Percentiles rank a stretch among this genome's conserved stretches.
Evolutionary conservation across 352 stramenopile species (phyloP).

Genomic region (Phytophthora lateralis): DNA sequence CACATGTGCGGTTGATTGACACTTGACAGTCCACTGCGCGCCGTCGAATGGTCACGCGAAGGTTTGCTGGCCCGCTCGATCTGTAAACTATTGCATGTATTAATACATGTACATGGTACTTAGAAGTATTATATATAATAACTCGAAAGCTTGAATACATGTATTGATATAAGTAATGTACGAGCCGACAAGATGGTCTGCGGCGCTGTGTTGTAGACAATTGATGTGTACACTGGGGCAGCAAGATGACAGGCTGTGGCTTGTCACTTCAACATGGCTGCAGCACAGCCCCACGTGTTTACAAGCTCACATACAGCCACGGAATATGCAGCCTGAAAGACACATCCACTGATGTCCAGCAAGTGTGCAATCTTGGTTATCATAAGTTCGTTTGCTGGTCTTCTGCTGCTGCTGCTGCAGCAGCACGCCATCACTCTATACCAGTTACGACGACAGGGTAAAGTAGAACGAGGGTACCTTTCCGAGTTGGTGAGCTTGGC

Average conservation of each 20-base stretch:
- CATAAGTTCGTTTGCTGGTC: not conserved
- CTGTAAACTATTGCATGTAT: too few relatives aligned
- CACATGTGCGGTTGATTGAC: not conserved
- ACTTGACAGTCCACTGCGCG: too few relatives aligned
- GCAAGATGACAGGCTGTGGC: too few relatives aligned
- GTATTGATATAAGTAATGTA: too few relatives aligned
- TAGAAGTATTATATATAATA: too few relatives aligned
- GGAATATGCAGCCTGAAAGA: not conserved
- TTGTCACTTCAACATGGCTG: not conserved
- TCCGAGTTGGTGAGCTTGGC: not conserved
- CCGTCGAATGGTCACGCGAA: too few relatives aligned
- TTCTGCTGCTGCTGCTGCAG: not conserved
- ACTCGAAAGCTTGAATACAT: too few relatives aligned
- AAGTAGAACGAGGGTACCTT: not conserved
- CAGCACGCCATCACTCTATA: conserved; percentile 1
- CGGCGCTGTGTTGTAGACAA: not conserved
- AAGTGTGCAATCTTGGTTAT: not conserved
- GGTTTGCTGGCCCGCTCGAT: too few relatives aligned
- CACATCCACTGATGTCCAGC: not conserved
- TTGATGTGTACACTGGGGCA: not conserved
- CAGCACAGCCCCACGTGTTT: not conserved
- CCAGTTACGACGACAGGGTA: conserved; percentile 1
- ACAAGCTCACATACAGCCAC: not conserved
- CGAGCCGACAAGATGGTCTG: not conserved
- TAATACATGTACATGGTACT: too few relatives aligned